Percentiles rank a stretch among this genome's conserved stretches.
phyloP scores from a whole-genome alignment of 106 monocot genomes.

The Platanthera guangdongensis region DNA sequence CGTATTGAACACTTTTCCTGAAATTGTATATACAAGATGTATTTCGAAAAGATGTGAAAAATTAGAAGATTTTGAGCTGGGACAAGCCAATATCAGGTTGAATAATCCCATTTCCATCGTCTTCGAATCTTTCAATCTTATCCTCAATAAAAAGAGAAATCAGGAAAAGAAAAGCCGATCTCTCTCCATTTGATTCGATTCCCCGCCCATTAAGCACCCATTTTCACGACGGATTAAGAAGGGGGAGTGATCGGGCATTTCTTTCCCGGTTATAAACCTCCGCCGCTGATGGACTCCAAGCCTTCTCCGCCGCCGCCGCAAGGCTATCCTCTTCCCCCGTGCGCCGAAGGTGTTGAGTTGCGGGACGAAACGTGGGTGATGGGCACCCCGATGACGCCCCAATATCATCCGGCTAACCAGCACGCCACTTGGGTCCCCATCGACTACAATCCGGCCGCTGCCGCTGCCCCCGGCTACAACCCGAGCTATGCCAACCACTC shows the following conservation, averaged over 20 bases:
- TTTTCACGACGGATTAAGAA: not conserved
- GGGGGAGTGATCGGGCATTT: not conserved
- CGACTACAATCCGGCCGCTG: not conserved
- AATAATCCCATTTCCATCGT: no score
- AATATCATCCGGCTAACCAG: not conserved
- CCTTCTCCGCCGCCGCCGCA: not conserved
- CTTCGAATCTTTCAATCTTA: no score
- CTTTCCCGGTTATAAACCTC: not conserved
- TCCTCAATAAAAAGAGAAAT: no score
- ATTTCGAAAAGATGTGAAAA: no score
- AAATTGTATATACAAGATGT: no score
- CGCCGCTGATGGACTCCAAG: not conserved
- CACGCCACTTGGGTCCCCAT: not conserved
- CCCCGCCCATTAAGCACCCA: not conserved
- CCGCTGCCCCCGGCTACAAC: not conserved
- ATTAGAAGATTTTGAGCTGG: no score
- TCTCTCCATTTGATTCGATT: not conserved
- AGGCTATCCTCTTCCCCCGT: not conserved
- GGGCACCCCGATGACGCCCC: slow-evolving; percentile 9
- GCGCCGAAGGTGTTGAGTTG: not conserved
- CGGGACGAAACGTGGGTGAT: not conserved
- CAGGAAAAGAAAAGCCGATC: no score
- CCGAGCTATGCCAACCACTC: not conserved
- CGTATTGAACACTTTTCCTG: no score
- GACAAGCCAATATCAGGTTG: no score